These are phyloP conservation scores for Byssothecium circinans DNA, from an alignment of 2,329 filamentous ascomycete genomes.

Conservation along the genomic window DNA sequence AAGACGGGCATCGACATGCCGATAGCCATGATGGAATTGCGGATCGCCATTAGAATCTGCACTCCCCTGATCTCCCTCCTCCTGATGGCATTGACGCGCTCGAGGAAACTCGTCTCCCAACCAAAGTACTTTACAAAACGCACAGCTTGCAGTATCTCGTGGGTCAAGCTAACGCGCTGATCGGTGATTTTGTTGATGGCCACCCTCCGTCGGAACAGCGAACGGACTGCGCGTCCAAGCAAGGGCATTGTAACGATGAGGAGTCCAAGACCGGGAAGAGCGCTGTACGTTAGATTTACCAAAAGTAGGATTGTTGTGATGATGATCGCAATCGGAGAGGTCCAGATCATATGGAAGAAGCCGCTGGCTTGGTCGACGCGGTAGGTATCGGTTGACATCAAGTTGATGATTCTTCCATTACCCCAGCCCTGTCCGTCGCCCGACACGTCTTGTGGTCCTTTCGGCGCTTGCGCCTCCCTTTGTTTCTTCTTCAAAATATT, in stretches of 20 bases:
- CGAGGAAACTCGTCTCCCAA: slow-evolving; percentile 87
- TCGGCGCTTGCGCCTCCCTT: slow-evolving; percentile 42
- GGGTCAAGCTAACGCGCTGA: slow-evolving; percentile 84
- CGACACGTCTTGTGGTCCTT: slow-evolving; percentile 54
- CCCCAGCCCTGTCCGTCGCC: slow-evolving; percentile 83
- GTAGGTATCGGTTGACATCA: slow-evolving; percentile 96
- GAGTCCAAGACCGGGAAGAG: slow-evolving; percentile 82
- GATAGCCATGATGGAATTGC: slow-evolving; percentile 82
- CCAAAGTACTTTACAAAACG: slow-evolving; percentile 96
- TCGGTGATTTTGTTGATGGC: slow-evolving; percentile 93
- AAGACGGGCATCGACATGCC: slow-evolving; percentile 89
- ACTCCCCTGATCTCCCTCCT: slow-evolving; percentile 79
- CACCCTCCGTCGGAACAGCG: slow-evolving; percentile 72
- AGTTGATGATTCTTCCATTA: slow-evolving; percentile 86
- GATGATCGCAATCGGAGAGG: slow-evolving; percentile 74
- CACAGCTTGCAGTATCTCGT: slow-evolving; percentile 88
- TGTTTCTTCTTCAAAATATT: slow-evolving; percentile 48
- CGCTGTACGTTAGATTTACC: slow-evolving; percentile 87
- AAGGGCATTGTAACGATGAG: slow-evolving; percentile 77
- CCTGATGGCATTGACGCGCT: slow-evolving; percentile 73
- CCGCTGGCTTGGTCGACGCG: slow-evolving; percentile 86
- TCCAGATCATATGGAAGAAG: slow-evolving; percentile 91
- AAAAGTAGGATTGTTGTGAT: slow-evolving; percentile 79
- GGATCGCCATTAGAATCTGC: slow-evolving; percentile 77
- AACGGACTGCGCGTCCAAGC: slow-evolving; percentile 75